These are phyloP conservation scores for Xanthoconium purpureum DNA, from an alignment of 768 basidiomycete genomes.

Conservation along the genomic window DNA sequence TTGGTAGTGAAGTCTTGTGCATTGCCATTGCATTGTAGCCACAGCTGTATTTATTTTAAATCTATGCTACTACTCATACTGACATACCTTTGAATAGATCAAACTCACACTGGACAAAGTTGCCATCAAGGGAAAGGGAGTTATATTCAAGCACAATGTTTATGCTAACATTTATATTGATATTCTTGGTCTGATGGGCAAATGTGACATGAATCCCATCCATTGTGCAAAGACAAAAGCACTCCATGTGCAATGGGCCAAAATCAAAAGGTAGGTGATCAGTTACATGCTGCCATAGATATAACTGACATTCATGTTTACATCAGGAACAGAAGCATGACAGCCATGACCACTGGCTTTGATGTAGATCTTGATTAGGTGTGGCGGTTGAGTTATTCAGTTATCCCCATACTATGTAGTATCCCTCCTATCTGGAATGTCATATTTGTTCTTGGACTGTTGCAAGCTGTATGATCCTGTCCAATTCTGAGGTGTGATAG, in stretches of 20 bases:
- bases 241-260: not conserved
- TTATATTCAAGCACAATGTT: not conserved
- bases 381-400: too few relatives aligned
- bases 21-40: not conserved
- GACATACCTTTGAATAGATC: not conserved
- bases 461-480: too few relatives aligned
- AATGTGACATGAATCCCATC: not conserved
- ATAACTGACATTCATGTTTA: not conserved
- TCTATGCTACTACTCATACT: not conserved
- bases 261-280: not conserved
- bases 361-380: not conserved
- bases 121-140: not conserved
- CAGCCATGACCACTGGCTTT: not conserved
- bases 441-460: too few relatives aligned
- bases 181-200: not conserved
- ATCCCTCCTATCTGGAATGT: too few relatives aligned
- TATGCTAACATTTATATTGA: not conserved
- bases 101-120: constrained; percentile 1
- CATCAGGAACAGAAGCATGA: not conserved
- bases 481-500: too few relatives aligned
- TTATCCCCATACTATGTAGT: too few relatives aligned
- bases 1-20: not conserved
- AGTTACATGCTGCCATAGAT: not conserved
- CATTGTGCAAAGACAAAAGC: too few relatives aligned
- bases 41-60: not conserved